Percentiles rank a stretch among this genome's conserved stretches.
Conservation (phyloP, 225 moss, liverwort and hornwort species). For the Takakia lepidozioides region DNA sequence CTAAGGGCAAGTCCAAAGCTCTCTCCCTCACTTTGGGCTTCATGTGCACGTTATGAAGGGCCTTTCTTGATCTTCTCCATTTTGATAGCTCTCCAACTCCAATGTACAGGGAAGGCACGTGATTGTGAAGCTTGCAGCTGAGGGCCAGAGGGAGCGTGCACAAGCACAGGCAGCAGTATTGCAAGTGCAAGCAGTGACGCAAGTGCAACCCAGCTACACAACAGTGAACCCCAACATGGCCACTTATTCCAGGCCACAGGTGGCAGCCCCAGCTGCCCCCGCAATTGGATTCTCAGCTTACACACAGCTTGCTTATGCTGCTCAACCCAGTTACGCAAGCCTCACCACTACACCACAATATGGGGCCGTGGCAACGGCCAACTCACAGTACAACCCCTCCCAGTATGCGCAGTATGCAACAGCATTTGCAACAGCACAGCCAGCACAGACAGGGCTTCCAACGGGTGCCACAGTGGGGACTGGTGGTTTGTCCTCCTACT, state of each 20-base stretch:
- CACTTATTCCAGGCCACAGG: slow-evolving; percentile 68
- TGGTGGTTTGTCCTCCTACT: slow-evolving; percentile 71
- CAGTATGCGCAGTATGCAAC: slow-evolving; percentile 83
- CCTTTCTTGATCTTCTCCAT: no score
- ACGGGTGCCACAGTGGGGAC: slow-evolving; percentile 52
- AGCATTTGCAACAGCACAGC: slow-evolving; percentile 58
- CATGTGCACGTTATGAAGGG: no score
- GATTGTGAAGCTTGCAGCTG: slow-evolving; percentile 92
- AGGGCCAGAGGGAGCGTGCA: slow-evolving; percentile 80
- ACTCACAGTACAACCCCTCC: slow-evolving; percentile 78
- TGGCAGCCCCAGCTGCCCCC: slow-evolving; percentile 66
- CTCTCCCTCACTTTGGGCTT: no score
- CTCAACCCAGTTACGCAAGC: slow-evolving; percentile 60
- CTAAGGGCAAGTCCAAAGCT: no score
- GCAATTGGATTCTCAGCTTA: slow-evolving; percentile 66
- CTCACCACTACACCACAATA: slow-evolving; percentile 72
- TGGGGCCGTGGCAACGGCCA: slow-evolving; percentile 56
- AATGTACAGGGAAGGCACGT: slow-evolving; percentile 90
- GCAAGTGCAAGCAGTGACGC: slow-evolving; percentile 67
- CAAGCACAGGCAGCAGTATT: slow-evolving; percentile 48
- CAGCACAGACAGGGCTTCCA: slow-evolving; percentile 73
- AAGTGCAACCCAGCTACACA: slow-evolving; percentile 67
- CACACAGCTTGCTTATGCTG: slow-evolving; percentile 56
- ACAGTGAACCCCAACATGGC: slow-evolving; percentile 61
- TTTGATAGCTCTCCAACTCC: no score